Evolutionary conservation across 352 stramenopile species (phyloP).

Genomic region (Elongisporangium anandrum): DNA sequence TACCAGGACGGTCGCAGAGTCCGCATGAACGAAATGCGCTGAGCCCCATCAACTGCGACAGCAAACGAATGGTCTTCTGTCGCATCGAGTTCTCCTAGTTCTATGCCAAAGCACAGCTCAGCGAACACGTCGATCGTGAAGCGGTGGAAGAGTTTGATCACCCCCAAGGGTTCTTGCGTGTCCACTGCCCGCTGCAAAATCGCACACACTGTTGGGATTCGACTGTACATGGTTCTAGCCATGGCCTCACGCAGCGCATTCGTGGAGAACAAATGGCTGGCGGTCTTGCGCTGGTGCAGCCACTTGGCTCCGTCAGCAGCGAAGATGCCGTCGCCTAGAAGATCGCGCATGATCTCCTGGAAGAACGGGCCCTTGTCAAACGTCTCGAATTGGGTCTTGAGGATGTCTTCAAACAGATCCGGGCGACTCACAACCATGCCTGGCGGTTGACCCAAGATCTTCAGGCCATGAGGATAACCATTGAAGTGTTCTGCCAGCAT

Average conservation of each 20-base stretch:
- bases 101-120: background rate
- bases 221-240: conserved; percentile 1
- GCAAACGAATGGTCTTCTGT: conserved; percentile 40
- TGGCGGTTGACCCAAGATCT: conserved; percentile 28
- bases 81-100: conserved; percentile 35
- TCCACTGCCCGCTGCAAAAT: conserved; percentile 13
- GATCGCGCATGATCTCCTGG: conserved; percentile 23
- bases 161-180: conserved; percentile 15
- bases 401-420: conserved; percentile 36
- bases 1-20: conserved; percentile 32
- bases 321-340: conserved; percentile 67
- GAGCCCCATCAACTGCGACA: conserved; percentile 33
- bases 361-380: conserved; percentile 45
- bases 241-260: conserved; percentile 41
- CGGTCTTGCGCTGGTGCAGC: conserved; percentile 62
- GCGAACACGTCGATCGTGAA: conserved; percentile 7
- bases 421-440: conserved; percentile 32
- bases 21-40: conserved; percentile 22
- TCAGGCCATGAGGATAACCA: conserved; percentile 6
- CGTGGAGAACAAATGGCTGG: conserved; percentile 84
- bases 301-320: conserved; percentile 52
- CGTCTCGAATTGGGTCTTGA: conserved; percentile 37
- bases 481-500: background rate
- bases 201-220: conserved; percentile 7
- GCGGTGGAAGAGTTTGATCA: conserved; percentile 33